Evolutionary conservation across 129 eudicot species (phyloP), one percentile per base, ranked within the genome.

Genomic region (Heracleum sosnowskyi): DNA sequence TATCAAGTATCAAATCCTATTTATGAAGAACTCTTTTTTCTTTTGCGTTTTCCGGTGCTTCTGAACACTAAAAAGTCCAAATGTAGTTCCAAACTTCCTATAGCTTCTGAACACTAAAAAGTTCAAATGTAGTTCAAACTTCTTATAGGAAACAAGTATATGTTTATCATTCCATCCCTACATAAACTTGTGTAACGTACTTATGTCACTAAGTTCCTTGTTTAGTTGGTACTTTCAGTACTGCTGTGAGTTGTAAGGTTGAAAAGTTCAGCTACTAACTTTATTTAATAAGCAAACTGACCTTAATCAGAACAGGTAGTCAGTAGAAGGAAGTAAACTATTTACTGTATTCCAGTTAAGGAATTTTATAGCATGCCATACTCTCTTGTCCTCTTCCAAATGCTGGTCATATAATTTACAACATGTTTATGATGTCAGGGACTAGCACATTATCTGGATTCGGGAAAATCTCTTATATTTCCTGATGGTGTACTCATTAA

Each of bases 401-500:
- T n/a, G 39, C 5, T 77, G 42, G 68, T 40, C 39, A 62, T 7
- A 36, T 72, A 40, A 24, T 4, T 40, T n/a, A 76, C 40, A 76
- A 5, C 9, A 46, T 78, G 36, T 80, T 79, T 35, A 7, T 42
- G n/a, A 13, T 81, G 71, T 47, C 95, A 95, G 99, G 91, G 44
- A 8, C 77, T 96, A 75, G 95, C 82, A 69, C 88, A 81, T 51
- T 87, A 81, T 73, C 84, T 96, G 34, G 97, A 96, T 60, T 85
- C 91, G 15, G 99, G 99, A 41, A 88, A 84, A 77, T 51, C 92
- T 66, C 87, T 92, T 84, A 89, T 90, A 18, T 90, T 84, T 83
- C 99, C 97, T 9, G 90, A 92, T 42, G 99, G 93, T 39, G 76
- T 96, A 76, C 91, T 96, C 47, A 90, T 92, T 24, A 92, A 96